Evolutionary conservation across 257 asterid species (phyloP), one percentile per base, ranked within the genome.

Genomic region (Linaria vulgaris): DNA sequence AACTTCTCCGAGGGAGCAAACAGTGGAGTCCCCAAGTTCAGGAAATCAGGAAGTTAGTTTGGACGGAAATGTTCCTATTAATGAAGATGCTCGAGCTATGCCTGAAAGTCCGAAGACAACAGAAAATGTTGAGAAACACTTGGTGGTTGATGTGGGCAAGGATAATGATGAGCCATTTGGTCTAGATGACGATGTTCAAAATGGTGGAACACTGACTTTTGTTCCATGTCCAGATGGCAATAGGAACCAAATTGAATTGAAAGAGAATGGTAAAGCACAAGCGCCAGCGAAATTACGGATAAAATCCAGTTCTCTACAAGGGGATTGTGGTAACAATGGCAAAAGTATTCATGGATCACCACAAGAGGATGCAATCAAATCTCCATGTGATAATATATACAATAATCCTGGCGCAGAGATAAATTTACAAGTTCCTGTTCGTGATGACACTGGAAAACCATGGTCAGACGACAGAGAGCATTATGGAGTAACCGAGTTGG

Each of bases 211-310:
- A 9, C 34, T 64, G 53, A 73, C 82, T 47, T 54, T 83, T 69
- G 43, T 61, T 64, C 41, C 74, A 39, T 17, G 57, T 55, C 50
- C 72, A 69, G 61, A 79, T 69, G 85, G 76, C 65, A 63, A 69
- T 19, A 85, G 52, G 34, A 15, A 76, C 52, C 63, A 60, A 61
- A 46, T 61, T 56, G 76, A 69, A 54, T 48, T 64, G 67, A 74
- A 73, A 61, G 88, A 78, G 41, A 82, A 82, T 63, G 69, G 76
- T 34, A 34, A 34, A 59, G 58, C 69, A 30, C 80, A 66, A 54
- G 47, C 62, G 15, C 88, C 90, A 16, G 84, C 79, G 24, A 87
- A 85, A 74, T 74, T 90, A 63, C 84, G 84, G 54, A 90, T 90
- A 69, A 87, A 69, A 72, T 85, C 96, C 17, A 71, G 68, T 64